These are phyloP conservation scores for Exophiala aquamarina DNA, from an alignment of 2,329 filamentous ascomycete species.

Conservation along the genomic window DNA sequence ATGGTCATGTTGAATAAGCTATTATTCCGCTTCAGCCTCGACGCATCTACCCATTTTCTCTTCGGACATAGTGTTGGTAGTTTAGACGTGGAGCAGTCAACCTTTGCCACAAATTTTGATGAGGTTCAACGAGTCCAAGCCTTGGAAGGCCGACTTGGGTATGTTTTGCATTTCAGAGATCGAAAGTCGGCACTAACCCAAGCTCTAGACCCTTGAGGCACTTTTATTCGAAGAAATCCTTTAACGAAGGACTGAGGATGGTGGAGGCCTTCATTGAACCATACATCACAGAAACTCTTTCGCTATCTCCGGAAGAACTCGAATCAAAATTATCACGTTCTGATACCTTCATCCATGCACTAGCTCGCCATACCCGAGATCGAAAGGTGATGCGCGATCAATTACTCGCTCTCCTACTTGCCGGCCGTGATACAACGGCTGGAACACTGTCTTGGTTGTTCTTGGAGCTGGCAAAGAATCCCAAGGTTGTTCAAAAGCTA, in stretches of 20 bases:
- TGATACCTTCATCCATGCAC: slow-evolving; percentile 83
- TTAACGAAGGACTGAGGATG: slow-evolving; percentile 62
- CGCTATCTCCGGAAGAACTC: slow-evolving; percentile 69
- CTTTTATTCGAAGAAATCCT: slow-evolving; percentile 64
- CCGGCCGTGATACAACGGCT: slow-evolving; percentile 81
- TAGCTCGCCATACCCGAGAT: slow-evolving; percentile 74
- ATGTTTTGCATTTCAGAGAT: slow-evolving; percentile 13
- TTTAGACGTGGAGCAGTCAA: slow-evolving; percentile 59
- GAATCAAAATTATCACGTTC: slow-evolving; percentile 67
- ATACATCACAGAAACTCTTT: slow-evolving; percentile 74
- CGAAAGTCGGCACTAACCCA: background rate
- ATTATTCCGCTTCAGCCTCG: slow-evolving; percentile 80
- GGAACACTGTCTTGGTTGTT: slow-evolving; percentile 76
- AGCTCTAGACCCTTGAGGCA: slow-evolving; percentile 55
- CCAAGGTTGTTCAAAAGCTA: slow-evolving; percentile 65
- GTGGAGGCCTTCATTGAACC: slow-evolving; percentile 75
- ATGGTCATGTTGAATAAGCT: slow-evolving; percentile 72
- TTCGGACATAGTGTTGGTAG: slow-evolving; percentile 72
- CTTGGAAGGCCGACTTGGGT: slow-evolving; percentile 64
- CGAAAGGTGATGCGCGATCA: slow-evolving; percentile 73
- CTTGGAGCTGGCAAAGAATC: slow-evolving; percentile 76
- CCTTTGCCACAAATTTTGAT: slow-evolving; percentile 79
- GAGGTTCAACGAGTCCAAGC: slow-evolving; percentile 75
- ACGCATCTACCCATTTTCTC: slow-evolving; percentile 83
- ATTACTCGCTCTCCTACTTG: slow-evolving; percentile 76